phyloP scores from a whole-genome alignment of 108 stramenopile genomes.

The Schizochytrium sp. region DNA sequence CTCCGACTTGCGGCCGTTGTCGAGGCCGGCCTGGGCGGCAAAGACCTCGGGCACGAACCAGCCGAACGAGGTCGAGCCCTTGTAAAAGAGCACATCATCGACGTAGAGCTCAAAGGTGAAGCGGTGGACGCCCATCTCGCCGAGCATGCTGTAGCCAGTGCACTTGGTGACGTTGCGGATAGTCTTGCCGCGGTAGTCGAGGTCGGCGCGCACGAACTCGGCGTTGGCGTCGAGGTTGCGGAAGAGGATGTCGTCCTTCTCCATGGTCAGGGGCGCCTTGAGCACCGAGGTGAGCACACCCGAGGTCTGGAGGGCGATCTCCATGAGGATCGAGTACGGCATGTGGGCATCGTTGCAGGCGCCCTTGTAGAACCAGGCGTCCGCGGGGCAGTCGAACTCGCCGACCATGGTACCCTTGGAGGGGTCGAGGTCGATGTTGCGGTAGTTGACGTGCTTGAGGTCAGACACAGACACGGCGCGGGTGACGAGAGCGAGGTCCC shows the following conservation, averaged over 20 bases:
- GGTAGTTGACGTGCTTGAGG: background rate
- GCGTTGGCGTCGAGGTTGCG: slow-evolving; percentile 4
- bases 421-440: background rate
- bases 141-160: background rate
- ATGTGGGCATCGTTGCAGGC: background rate
- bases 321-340: slow-evolving; percentile 3
- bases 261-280: background rate
- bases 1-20: background rate
- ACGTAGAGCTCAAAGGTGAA: background rate
- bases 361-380: background rate
- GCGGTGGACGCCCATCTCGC: background rate
- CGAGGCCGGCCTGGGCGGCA: background rate
- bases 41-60: background rate
- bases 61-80: background rate
- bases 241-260: background rate
- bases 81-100: background rate
- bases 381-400: background rate
- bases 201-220: background rate
- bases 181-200: background rate
- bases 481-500: background rate
- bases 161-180: background rate
- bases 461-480: background rate
- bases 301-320: background rate
- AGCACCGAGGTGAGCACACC: background rate
- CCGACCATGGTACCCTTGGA: background rate